Conservation (phyloP, 345 rosid genomes). For the Lepidium sativum region DNA sequence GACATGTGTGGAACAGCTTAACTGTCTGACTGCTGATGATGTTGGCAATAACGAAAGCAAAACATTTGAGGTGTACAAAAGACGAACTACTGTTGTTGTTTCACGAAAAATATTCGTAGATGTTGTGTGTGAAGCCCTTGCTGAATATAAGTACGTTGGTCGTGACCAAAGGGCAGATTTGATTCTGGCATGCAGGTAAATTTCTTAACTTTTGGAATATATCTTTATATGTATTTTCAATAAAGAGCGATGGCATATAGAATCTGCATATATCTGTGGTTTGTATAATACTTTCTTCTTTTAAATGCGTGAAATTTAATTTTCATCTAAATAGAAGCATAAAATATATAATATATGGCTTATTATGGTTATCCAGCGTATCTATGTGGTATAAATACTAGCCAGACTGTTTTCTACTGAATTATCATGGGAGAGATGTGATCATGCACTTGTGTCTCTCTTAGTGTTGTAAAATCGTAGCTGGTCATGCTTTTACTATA, state of each 20-base stretch:
- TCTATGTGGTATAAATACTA: neutral
- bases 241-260: neutral
- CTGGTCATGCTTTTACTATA: neutral
- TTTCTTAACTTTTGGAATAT: constrained; percentile 1
- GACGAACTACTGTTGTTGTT: constrained; percentile 75
- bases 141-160: constrained; percentile 92
- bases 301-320: too few relatives aligned
- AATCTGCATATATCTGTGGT: constrained; percentile 12
- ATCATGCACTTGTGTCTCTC: neutral
- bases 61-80: constrained; percentile 83
- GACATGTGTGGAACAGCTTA: constrained; percentile 14
- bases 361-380: neutral
- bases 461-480: neutral
- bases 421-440: neutral
- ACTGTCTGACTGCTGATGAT: constrained; percentile 25
- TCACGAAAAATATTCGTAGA: constrained; percentile 59
- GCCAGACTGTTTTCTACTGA: neutral
- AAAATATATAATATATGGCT: neutral
- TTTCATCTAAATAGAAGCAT: neutral
- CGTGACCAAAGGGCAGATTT: constrained; percentile 93
- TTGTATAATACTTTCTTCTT: neutral
- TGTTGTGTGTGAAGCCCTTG: constrained; percentile 71
- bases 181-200: constrained; percentile 93
- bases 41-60: constrained; percentile 33
- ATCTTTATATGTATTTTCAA: neutral